Percentiles rank a stretch among this genome's conserved stretches.
Evolutionary conservation across 176 grass and related monocot species (phyloP).

Genomic region (Oryza punctata): DNA sequence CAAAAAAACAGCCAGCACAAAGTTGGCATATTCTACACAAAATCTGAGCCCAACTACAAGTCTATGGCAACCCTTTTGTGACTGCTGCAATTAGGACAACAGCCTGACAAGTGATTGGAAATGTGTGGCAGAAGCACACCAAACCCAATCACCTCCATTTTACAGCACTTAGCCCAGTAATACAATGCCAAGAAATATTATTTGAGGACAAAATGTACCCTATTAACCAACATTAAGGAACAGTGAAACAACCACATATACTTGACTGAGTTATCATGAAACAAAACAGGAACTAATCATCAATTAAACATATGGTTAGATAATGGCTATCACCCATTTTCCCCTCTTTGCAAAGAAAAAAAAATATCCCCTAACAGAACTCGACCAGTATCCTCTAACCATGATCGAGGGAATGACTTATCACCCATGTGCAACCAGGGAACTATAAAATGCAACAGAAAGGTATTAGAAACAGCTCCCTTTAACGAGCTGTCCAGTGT

Average conservation of each 20-base stretch:
- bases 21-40: slow-evolving; percentile 16
- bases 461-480: background rate
- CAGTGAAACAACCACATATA: background rate
- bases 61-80: background rate
- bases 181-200: background rate
- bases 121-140: background rate
- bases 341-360: background rate
- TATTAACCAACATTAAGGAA: background rate
- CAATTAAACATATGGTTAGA: background rate
- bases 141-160: background rate
- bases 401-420: background rate
- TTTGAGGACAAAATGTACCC: background rate
- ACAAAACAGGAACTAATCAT: background rate
- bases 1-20: slow-evolving; percentile 2
- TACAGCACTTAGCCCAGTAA: background rate
- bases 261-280: background rate
- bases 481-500: background rate
- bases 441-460: background rate
- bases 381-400: background rate
- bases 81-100: background rate
- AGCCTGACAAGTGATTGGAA: background rate
- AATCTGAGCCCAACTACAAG: background rate
- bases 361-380: background rate
- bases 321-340: background rate
- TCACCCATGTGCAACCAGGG: background rate